A percentile compares a stretch with the other conserved stretches of the same genome.
phyloP scores from a whole-genome alignment of 495 filamentous ascomycete species.

The Geopyxis carbonaria region DNA sequence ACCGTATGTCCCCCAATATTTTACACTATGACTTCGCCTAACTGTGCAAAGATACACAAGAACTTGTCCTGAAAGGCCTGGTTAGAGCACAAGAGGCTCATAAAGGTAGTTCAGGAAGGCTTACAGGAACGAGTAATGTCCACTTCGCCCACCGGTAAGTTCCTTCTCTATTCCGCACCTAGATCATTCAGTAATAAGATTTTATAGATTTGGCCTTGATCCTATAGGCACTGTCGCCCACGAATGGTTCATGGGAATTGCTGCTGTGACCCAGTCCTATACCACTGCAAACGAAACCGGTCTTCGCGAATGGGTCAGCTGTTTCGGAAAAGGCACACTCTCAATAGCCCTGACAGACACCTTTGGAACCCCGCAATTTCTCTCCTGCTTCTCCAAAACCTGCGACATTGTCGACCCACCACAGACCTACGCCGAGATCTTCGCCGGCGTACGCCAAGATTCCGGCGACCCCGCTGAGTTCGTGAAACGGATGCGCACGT shows the following conservation, averaged over 20 bases:
- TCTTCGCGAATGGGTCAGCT: conserved; percentile 70
- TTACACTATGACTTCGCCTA: too few relatives aligned
- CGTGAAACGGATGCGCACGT: conserved; percentile 64
- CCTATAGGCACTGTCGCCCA: conserved; percentile 92
- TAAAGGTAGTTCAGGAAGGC: conserved; percentile 48
- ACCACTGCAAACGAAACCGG: conserved; percentile 63
- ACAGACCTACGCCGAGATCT: conserved; percentile 65
- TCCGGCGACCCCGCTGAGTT: conserved; percentile 78
- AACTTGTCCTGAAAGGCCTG: conserved; percentile 72
- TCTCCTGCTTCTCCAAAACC: conserved; percentile 60
- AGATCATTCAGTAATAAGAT: conserved; percentile 18
- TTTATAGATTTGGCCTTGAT: conserved; percentile 47
- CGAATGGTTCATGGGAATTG: conserved; percentile 98
- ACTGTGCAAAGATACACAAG: too few relatives aligned
- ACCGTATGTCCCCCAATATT: conserved; percentile 50
- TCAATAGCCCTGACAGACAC: conserved; percentile 94
- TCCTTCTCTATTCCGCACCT: background rate
- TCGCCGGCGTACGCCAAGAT: conserved; percentile 80
- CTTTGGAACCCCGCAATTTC: conserved; percentile 81
- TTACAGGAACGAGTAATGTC: conserved; percentile 87
- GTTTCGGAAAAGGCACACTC: conserved; percentile 80
- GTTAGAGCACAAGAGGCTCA: conserved; percentile 53
- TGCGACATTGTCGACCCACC: conserved; percentile 18
- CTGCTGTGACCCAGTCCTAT: conserved; percentile 79
- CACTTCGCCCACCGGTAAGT: conserved; percentile 48